A percentile compares a stretch with the other conserved stretches of the same genome.
These are phyloP conservation scores for Alternaria metachromatica DNA, from an alignment of 2,329 filamentous ascomycete genomes.

Conservation along the genomic window DNA sequence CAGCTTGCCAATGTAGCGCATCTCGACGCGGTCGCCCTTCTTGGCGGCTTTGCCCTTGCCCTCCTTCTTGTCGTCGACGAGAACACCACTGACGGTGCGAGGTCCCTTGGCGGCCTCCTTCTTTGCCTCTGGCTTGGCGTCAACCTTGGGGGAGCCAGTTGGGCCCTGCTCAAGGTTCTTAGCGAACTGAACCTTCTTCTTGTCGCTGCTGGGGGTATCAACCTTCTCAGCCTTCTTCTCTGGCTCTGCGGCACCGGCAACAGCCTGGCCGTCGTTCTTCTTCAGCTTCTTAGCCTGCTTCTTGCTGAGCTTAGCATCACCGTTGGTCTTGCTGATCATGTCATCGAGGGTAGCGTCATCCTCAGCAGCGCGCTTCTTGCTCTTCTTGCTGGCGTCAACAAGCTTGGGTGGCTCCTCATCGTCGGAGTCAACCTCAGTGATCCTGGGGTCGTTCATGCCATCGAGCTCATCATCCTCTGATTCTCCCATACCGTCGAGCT, in stretches of 20 bases:
- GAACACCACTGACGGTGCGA: slow-evolving; percentile 86
- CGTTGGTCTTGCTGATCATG: slow-evolving; percentile 77
- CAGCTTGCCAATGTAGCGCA: slow-evolving; percentile 97
- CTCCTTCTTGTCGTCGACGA: slow-evolving; percentile 92
- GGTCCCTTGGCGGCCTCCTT: slow-evolving; percentile 62
- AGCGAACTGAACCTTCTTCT: slow-evolving; percentile 98
- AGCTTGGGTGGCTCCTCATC: slow-evolving; percentile 71
- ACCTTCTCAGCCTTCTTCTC: slow-evolving; percentile 60
- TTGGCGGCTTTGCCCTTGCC: slow-evolving; percentile 86
- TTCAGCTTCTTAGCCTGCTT: slow-evolving; percentile 98
- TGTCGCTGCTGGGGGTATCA: slow-evolving; percentile 54
- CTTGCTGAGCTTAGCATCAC: slow-evolving; percentile 83
- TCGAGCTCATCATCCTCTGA: slow-evolving; percentile 58
- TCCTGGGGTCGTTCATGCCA: slow-evolving; percentile 76
- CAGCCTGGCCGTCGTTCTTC: slow-evolving; percentile 95
- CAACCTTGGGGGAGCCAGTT: slow-evolving; percentile 63
- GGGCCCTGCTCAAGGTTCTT: slow-evolving; percentile 99
- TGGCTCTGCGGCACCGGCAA: slow-evolving; percentile 60
- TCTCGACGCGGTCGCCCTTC: slow-evolving; percentile 86
- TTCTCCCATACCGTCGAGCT: slow-evolving; percentile 65
- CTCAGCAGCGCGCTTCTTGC: slow-evolving; percentile 88
- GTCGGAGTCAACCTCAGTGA: slow-evolving; percentile 83
- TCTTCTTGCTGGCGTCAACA: slow-evolving; percentile 58
- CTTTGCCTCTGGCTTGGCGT: slow-evolving; percentile 55
- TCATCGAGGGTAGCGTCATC: slow-evolving; percentile 73